Percentiles rank a stretch among this genome's conserved stretches.
Evolutionary conservation across 1,139 yeast genomes (phyloP).

Genomic region (Geotrichum bryndzae): DNA sequence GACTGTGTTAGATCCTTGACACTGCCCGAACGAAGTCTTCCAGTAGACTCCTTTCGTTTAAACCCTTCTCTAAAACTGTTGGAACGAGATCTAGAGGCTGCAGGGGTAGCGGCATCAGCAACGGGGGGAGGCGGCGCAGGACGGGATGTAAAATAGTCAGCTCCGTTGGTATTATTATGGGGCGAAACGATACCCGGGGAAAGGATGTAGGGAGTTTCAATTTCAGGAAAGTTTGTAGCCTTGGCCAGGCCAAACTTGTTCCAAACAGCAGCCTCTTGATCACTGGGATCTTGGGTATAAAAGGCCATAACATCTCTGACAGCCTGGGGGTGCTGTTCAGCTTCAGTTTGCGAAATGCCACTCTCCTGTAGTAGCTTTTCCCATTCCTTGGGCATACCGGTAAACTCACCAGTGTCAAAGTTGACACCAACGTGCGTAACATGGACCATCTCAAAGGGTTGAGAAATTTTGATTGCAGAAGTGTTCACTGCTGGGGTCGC

Average conservation of each 20-base stretch:
- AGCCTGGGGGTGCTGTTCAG: constrained; percentile 87
- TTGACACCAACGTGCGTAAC: constrained; percentile 92
- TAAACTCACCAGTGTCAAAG: constrained; percentile 72
- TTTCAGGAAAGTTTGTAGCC: constrained; percentile 29
- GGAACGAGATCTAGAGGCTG: constrained; percentile 10
- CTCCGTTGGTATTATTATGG: not conserved
- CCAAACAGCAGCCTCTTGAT: constrained; percentile 64
- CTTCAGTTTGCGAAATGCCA: constrained; percentile 81
- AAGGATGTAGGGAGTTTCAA: not conserved
- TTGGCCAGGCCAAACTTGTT: constrained; percentile 55
- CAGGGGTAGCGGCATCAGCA: constrained; percentile 28
- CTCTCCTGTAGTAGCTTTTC: constrained; percentile 72
- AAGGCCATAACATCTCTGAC: constrained; percentile 89
- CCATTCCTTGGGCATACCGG: constrained; percentile 93
- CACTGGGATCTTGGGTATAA: constrained; percentile 59
- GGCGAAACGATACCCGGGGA: constrained; percentile 10
- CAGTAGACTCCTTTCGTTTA: constrained; percentile 14
- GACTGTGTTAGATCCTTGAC: constrained; percentile 17
- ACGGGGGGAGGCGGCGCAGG: constrained; percentile 16
- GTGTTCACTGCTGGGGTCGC: constrained; percentile 24
- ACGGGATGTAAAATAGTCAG: constrained; percentile 11
- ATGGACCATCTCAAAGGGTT: constrained; percentile 86
- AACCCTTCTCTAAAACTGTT: constrained; percentile 16
- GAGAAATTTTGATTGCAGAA: constrained; percentile 60
- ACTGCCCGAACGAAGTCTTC: constrained; percentile 15